Evolutionary conservation across 495 filamentous ascomycete genomes (phyloP).

Genomic region (Aspergillus diversus): DNA sequence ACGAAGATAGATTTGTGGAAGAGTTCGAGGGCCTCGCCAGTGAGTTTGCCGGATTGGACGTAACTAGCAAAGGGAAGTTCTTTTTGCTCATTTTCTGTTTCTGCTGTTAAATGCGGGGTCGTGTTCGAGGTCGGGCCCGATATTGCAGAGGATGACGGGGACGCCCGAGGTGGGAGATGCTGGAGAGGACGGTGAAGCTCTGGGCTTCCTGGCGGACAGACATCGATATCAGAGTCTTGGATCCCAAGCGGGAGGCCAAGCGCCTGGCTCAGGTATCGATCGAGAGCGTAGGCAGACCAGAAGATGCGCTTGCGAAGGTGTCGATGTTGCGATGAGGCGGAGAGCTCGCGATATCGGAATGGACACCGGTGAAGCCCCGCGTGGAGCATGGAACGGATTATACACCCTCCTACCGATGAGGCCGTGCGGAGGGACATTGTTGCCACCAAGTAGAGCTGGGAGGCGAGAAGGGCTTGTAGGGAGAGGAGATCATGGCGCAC

Average conservation of each 20-base stretch:
- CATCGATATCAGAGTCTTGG: slow-evolving; percentile 49
- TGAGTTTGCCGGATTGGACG: slow-evolving; percentile 44
- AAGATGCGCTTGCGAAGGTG: slow-evolving; percentile 51
- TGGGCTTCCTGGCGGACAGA: slow-evolving; percentile 37
- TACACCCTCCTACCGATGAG: slow-evolving; percentile 44
- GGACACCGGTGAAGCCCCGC: slow-evolving; percentile 48
- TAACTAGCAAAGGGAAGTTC: slow-evolving; percentile 43
- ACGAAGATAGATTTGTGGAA: slow-evolving; percentile 48
- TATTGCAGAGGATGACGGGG: neutral
- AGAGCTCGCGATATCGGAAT: slow-evolving; percentile 45
- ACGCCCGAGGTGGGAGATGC: slow-evolving; percentile 1
- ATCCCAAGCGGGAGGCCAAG: slow-evolving; percentile 49
- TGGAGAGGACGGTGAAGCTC: slow-evolving; percentile 36
- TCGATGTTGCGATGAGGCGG: slow-evolving; percentile 38
- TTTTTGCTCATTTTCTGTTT: slow-evolving; percentile 18
- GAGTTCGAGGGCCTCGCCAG: slow-evolving; percentile 43
- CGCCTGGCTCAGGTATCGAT: slow-evolving; percentile 52
- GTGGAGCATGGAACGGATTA: slow-evolving; percentile 45
- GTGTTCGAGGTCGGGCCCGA: neutral
- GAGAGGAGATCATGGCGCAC: slow-evolving; percentile 42
- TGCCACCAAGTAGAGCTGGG: slow-evolving; percentile 43
- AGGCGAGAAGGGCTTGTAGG: slow-evolving; percentile 42
- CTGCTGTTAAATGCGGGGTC: neutral
- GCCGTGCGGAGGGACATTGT: slow-evolving; percentile 45
- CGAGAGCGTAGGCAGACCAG: slow-evolving; percentile 55